Evolutionary conservation across 495 filamentous ascomycete genomes (phyloP).

Genomic region (Darksidea phi): DNA sequence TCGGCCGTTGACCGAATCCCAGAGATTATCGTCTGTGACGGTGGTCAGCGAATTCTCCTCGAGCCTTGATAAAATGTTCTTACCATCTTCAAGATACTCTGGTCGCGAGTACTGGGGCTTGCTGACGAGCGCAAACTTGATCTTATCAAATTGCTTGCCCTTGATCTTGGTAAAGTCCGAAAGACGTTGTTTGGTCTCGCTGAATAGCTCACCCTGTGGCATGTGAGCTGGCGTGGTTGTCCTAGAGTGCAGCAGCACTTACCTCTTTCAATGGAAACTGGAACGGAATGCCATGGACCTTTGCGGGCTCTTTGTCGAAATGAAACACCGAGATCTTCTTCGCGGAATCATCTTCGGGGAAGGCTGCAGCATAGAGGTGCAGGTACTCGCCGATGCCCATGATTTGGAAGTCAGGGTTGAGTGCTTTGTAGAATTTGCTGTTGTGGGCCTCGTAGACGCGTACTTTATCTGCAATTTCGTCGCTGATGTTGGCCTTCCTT

Average conservation of each 20-base stretch:
- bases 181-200: conserved; percentile 85
- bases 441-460: conserved; percentile 76
- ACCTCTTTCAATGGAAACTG: conserved; percentile 83
- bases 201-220: conserved; percentile 76
- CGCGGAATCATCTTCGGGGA: conserved; percentile 55
- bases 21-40: conserved; percentile 73
- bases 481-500: conserved; percentile 74
- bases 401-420: conserved; percentile 62
- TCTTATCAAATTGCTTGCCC: conserved; percentile 97
- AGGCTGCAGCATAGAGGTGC: conserved; percentile 73
- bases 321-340: conserved; percentile 69
- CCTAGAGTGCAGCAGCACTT: conserved; percentile 40
- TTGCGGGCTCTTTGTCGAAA: conserved; percentile 81
- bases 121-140: conserved; percentile 86
- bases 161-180: conserved; percentile 90
- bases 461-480: conserved; percentile 66
- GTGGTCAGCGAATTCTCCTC: background rate
- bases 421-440: conserved; percentile 76
- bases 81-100: conserved; percentile 84
- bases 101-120: conserved; percentile 65
- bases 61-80: conserved; percentile 37
- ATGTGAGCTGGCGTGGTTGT: conserved; percentile 9
- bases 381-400: conserved; percentile 79
- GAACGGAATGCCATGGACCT: conserved; percentile 83
- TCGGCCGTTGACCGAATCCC: conserved; percentile 61